These are phyloP conservation scores for Phylloporus arenicola DNA, from an alignment of 768 basidiomycete species.

Conservation along the genomic window DNA sequence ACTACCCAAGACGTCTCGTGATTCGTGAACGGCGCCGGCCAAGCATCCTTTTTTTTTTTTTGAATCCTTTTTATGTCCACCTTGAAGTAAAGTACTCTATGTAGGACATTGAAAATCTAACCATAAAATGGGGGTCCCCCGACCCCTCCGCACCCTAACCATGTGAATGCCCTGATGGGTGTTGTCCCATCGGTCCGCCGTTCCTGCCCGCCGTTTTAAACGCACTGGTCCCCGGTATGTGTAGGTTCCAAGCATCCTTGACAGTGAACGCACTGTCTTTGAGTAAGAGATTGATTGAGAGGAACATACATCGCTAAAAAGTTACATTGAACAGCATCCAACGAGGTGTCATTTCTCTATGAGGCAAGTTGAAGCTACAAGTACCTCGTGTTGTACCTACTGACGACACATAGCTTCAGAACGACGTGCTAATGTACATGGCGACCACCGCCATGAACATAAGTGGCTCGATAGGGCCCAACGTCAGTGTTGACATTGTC, in stretches of 20 bases:
- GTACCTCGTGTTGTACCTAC: neutral
- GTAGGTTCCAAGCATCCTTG: no score
- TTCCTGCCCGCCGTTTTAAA: no score
- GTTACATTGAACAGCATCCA: neutral
- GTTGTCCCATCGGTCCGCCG: no score
- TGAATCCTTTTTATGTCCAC: no score
- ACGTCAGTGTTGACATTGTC: neutral
- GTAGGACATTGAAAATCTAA: no score
- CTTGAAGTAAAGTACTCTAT: no score
- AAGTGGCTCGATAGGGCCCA: neutral
- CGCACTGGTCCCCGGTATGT: no score
- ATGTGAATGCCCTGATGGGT: no score
- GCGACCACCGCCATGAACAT: neutral
- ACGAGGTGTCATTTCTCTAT: neutral
- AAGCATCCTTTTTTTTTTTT: no score
- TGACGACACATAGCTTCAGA: neutral
- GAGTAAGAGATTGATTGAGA: neutral
- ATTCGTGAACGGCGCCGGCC: neutral
- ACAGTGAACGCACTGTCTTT: neutral
- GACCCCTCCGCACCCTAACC: no score
- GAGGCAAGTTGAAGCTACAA: neutral
- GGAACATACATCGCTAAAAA: neutral
- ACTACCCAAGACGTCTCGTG: neutral
- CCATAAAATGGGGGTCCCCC: no score
- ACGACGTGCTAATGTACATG: neutral